Conservation (phyloP, 179 eudicot genomes). For the Spergularia azorica region DNA sequence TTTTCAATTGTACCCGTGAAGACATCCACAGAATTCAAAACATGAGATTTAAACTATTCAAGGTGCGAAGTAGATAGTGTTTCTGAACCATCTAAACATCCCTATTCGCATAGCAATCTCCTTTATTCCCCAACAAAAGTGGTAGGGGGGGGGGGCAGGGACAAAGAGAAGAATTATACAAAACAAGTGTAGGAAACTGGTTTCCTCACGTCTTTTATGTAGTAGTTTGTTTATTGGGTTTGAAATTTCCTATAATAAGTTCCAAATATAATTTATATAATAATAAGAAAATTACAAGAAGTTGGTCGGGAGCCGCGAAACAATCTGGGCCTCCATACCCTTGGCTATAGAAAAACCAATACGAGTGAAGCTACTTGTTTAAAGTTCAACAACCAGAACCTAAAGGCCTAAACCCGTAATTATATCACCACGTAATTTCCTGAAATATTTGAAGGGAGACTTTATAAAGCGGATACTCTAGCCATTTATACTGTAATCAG, state of each 20-base stretch:
- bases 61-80: background rate
- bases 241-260: no score
- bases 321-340: no score
- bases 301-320: no score
- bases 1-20: background rate
- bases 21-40: conserved; percentile 3
- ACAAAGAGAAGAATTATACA: background rate
- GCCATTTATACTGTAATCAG: background rate
- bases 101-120: background rate
- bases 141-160: background rate
- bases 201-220: background rate
- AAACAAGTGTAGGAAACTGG: no score
- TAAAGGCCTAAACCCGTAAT: background rate
- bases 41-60: background rate
- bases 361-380: no score
- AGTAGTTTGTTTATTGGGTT: background rate
- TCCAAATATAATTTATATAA: no score
- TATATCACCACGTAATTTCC: background rate
- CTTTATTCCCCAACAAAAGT: background rate
- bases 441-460: background rate
- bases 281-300: no score
- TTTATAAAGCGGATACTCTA: background rate
- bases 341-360: no score
- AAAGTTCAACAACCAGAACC: background rate
- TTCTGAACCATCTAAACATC: background rate